Percentiles rank a stretch among this genome's conserved stretches.
Evolutionary conservation across 2,329 filamentous ascomycete species (phyloP).

Genomic region (Amylocarpus encephaloides): DNA sequence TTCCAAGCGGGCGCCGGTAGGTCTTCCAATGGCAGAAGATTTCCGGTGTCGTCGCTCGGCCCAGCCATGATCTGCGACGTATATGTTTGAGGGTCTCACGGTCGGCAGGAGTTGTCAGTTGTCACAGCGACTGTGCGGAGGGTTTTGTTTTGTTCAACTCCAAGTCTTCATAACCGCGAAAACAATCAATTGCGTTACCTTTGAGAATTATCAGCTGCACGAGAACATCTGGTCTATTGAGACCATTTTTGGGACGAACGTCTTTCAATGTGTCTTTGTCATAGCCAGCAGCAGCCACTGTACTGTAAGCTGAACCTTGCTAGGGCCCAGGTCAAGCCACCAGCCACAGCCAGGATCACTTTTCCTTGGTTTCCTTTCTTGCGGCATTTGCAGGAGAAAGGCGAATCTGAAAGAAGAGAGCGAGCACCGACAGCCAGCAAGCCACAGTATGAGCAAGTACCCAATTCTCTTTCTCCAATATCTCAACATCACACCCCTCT

Average conservation of each 20-base stretch:
- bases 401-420: too few species aligned
- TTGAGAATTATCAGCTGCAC: neutral
- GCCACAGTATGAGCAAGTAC: too few species aligned
- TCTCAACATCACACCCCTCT: too few species aligned
- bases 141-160: slow-evolving; percentile 3
- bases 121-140: slow-evolving; percentile 12
- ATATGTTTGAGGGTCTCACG: slow-evolving; percentile 17
- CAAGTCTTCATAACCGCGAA: neutral
- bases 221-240: slow-evolving; percentile 2
- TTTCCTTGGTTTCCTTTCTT: too few species aligned
- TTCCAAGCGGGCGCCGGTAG: slow-evolving; percentile 10
- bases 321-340: neutral
- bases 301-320: neutral
- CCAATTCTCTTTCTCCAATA: too few species aligned
- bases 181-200: too few species aligned
- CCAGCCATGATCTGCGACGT: slow-evolving; percentile 27
- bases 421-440: too few species aligned
- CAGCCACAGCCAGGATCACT: too few species aligned
- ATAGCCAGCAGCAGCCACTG: neutral
- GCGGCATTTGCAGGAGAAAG: too few species aligned
- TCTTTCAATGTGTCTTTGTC: neutral
- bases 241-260: neutral
- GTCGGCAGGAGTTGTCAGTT: slow-evolving; percentile 10
- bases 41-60: slow-evolving; percentile 22
- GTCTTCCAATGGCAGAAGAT: slow-evolving; percentile 23